These are phyloP conservation scores for Lachnellula hyalina DNA, from an alignment of 2,329 filamentous ascomycete genomes.

Conservation along the genomic window DNA sequence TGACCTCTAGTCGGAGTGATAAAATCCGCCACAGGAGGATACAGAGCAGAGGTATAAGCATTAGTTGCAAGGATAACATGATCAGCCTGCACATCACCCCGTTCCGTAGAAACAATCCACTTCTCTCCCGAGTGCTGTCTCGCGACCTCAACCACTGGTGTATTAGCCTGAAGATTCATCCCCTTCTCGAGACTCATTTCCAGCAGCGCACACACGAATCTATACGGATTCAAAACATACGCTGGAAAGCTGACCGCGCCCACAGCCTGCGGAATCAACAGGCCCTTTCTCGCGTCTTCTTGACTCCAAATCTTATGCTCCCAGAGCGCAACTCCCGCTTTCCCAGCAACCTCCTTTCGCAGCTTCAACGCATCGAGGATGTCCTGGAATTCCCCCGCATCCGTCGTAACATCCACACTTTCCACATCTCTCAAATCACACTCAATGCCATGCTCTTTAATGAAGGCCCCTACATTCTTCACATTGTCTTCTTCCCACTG, in stretches of 20 bases:
- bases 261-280: slow-evolving; percentile 6
- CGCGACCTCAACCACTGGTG: slow-evolving; percentile 18
- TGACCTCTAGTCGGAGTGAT: slow-evolving; percentile 45
- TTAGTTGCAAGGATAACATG: slow-evolving; percentile 48
- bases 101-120: slow-evolving; percentile 36
- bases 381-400: slow-evolving; percentile 21
- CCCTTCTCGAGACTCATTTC: slow-evolving; percentile 24
- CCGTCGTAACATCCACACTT: slow-evolving; percentile 33
- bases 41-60: slow-evolving; percentile 43
- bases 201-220: slow-evolving; percentile 17
- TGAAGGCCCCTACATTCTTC: slow-evolving; percentile 47
- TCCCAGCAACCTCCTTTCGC: slow-evolving; percentile 33
- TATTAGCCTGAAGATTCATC: slow-evolving; percentile 20
- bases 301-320: slow-evolving; percentile 40
- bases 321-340: slow-evolving; percentile 33
- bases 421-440: slow-evolving; percentile 40
- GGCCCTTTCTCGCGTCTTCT: slow-evolving; percentile 35
- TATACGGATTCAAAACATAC: slow-evolving; percentile 34
- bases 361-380: slow-evolving; percentile 32
- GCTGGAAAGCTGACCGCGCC: slow-evolving; percentile 26
- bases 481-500: slow-evolving; percentile 37
- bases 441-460: slow-evolving; percentile 40
- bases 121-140: slow-evolving; percentile 16
- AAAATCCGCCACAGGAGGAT: slow-evolving; percentile 36
- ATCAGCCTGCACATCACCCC: slow-evolving; percentile 37